phyloP scores from a whole-genome alignment of 352 stramenopile genomes.

The Globisporangium echinulatum region DNA sequence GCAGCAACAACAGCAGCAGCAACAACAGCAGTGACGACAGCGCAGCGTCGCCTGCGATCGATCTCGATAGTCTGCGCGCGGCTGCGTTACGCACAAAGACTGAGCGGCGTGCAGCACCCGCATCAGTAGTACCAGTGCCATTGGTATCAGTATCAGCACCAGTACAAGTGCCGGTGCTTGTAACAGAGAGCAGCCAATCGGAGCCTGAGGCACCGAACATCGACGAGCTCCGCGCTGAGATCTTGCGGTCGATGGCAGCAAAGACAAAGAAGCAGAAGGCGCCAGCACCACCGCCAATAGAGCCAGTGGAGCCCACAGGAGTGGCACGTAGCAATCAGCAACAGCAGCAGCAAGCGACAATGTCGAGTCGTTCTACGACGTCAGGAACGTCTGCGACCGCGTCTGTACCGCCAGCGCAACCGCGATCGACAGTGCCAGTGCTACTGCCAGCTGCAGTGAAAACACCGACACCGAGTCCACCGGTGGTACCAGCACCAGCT shows the following conservation, averaged over 20 bases:
- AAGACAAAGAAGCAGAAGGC: conserved; percentile 24
- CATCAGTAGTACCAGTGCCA: too few relatives aligned
- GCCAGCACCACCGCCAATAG: background rate
- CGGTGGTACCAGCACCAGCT: background rate
- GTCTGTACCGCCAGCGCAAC: background rate
- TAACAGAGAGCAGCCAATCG: too few relatives aligned
- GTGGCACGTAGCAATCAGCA: background rate
- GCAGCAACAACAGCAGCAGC: background rate
- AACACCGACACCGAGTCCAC: background rate
- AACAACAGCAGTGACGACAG: conserved; percentile 3
- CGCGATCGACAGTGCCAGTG: background rate
- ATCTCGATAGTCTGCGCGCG: conserved; percentile 64
- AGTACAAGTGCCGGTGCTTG: too few relatives aligned
- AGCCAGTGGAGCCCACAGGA: too few relatives aligned
- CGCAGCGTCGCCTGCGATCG: conserved; percentile 11
- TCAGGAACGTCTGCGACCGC: background rate
- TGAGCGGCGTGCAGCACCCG: background rate
- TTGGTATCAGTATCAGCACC: background rate
- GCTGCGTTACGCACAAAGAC: conserved; percentile 38
- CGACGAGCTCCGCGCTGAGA: conserved; percentile 36
- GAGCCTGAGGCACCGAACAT: conserved; percentile 14
- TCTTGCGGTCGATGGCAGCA: conserved; percentile 42
- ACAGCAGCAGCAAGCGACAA: background rate
- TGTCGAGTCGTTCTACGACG: background rate
- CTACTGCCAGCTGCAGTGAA: background rate